Evolutionary conservation across 2,329 filamentous ascomycete species (phyloP).

Genomic region (Hypoxylon sp.): DNA sequence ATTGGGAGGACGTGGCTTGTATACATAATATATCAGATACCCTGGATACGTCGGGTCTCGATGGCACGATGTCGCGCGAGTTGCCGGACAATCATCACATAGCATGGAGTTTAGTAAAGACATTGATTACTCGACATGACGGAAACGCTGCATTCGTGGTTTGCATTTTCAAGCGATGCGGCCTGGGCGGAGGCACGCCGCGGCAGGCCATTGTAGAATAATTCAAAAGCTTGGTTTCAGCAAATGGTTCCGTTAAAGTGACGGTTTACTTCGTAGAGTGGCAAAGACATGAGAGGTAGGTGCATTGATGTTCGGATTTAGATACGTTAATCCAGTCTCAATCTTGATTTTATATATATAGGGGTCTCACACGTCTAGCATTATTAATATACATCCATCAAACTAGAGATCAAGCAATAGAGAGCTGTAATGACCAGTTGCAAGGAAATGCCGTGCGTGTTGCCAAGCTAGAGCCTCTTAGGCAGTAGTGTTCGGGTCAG

Average conservation of each 20-base stretch:
- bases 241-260: not conserved
- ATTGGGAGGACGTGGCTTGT: constrained; percentile 20
- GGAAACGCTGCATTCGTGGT: not conserved
- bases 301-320: no score
- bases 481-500: not conserved
- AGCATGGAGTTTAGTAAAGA: constrained; percentile 4
- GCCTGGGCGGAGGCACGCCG: constrained; percentile 5
- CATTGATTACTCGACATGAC: not conserved
- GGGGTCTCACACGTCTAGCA: not conserved
- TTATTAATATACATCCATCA: not conserved
- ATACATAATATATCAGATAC: constrained; percentile 25
- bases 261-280: not conserved
- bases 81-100: constrained; percentile 17
- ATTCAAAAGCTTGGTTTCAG: constrained; percentile 8
- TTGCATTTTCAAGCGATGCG: constrained; percentile 2
- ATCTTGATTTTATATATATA: not conserved
- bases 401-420: not conserved
- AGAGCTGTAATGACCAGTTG: not conserved
- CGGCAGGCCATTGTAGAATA: constrained; percentile 17
- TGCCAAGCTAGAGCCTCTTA: not conserved
- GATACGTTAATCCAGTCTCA: not conserved
- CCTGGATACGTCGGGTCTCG: constrained; percentile 14
- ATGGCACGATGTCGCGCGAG: constrained; percentile 2
- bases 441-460: not conserved
- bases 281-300: not conserved